Evolutionary conservation across 345 rosid genomes (phyloP), one percentile per base, ranked within the genome.

Genomic region (Theobroma cacao): DNA sequence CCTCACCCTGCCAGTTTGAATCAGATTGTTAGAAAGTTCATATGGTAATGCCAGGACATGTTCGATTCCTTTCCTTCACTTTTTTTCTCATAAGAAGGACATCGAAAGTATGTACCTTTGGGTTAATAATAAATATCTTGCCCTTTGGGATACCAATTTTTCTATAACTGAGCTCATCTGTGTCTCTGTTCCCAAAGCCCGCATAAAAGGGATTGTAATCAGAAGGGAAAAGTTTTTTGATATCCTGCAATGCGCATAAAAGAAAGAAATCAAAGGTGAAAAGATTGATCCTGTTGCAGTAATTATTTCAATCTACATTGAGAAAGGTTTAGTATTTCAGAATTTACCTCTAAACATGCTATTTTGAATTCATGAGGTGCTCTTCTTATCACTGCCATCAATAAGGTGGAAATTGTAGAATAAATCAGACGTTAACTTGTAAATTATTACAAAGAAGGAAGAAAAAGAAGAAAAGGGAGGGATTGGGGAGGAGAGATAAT

Each of bases 281-380:
- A 30, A 40, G 38, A 41, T 45, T 24, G 53, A 56, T 80, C 50
- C 0, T n/a, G 14, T 38, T 6, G 13, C 6, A 17, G 45, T 71
- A 61, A 34, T 7, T 53, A 58, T 9, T n/a, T 5, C 15, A 14
- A 48, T 65, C 48, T 47, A 30, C n/a, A 45, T 58, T 28, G 17
- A 7, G 36, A 18, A 55, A 56, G 45, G 59, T 58, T 55, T 41
- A 33, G 26, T 28, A 30, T 74, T 78, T 75, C 63, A 55, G 43
- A 9, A 58, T 63, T 73, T 88, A 91, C 98, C 98, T 94, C 91
- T 75, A 94, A 78, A 86, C 98, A 94, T 5, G 97, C 97, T 50
- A 94, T 94, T 85, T 94, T 94, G 88, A 94, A 94, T 76, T 94
- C 97, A 36, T 94, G 98, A 52, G 98, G 98, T 31, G 98, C 94